Percentiles rank a stretch among this genome's conserved stretches.
Evolutionary conservation across 2,329 filamentous ascomycete genomes (phyloP).

Genomic region (Fusarium beomiforme): DNA sequence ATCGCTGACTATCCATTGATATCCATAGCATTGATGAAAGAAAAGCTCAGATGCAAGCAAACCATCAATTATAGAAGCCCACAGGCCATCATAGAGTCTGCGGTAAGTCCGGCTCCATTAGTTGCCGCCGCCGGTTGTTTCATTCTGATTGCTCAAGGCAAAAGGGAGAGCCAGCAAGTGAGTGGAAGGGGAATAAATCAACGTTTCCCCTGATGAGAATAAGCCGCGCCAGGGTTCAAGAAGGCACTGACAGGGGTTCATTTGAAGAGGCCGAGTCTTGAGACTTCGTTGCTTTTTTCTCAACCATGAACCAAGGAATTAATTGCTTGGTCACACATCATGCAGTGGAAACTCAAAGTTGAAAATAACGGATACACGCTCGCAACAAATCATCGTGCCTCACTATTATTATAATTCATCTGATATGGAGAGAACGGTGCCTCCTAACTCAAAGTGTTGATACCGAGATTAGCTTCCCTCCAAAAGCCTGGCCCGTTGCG

Average conservation of each 20-base stretch:
- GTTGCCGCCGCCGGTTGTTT: conserved; percentile 38
- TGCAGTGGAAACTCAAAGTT: not conserved
- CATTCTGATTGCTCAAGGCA: conserved; percentile 40
- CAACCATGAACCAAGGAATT: not conserved
- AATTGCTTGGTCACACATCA: not conserved
- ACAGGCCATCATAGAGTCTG: not conserved
- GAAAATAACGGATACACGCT: not conserved
- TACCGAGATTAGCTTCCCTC: conserved; percentile 42
- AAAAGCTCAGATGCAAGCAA: conserved; percentile 12
- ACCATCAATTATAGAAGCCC: not conserved
- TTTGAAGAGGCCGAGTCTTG: conserved; percentile 15
- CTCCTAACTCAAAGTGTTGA: conserved; percentile 37
- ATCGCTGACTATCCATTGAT: not conserved
- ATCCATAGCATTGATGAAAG: conserved; percentile 1
- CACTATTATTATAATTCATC: conserved; percentile 9
- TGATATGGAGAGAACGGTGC: conserved; percentile 23
- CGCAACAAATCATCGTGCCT: not conserved
- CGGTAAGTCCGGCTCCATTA: conserved; percentile 12
- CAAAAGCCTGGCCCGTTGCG: conserved; percentile 36
- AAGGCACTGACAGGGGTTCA: conserved; percentile 16
- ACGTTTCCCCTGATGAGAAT: conserved; percentile 30
- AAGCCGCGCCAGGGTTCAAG: conserved; percentile 17
- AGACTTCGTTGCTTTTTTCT: conserved; percentile 32
- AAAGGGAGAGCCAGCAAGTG: conserved; percentile 1
- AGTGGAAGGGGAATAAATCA: conserved; percentile 22